Evolutionary conservation across 2,329 filamentous ascomycete genomes (phyloP), one percentile per base, ranked within the genome.

Genomic region (Cercospora janseana): DNA sequence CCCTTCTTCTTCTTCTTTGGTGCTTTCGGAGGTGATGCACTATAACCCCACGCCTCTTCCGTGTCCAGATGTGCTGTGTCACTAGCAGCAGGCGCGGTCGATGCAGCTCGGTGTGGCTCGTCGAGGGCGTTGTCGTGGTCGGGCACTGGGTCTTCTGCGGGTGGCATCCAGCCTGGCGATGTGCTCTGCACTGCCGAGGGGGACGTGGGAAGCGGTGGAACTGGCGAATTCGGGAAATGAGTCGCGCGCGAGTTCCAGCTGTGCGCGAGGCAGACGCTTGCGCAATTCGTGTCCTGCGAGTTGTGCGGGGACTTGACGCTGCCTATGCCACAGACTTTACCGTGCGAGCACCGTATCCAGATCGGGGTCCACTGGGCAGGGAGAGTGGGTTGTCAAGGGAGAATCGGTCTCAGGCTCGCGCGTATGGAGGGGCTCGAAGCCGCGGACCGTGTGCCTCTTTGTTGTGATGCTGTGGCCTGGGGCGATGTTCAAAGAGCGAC

Each of bases 1-100:
- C 49, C 49, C 53, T 64, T 64, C 51, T 60, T 61, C 55, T 64
- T 65, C 46, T 56, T 60, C 47, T 58, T 61, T 51, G 54, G 58
- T 46, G 49, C 54, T 41, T 51, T 42, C 21, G 46, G 41, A 13
- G 50, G 44, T 21, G 46, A 32, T 26, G 48, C 40, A 57, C 46
- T 51, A 23, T 48, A 32, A 49, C 45, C 46, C 54, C 58, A 52
- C 32, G 50, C 42, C 42, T 52, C 55, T 35, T 50, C 27, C 44
- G 46, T 20, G 35, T 51, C 37, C 15, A 43, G 40, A 31, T 54
- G 28, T 28, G 52, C 45, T 32, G 49, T 32, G 35, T 48, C 29
- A 20, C 27, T 32, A 5, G 43, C 20, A 15, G 44, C 44, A 16
- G 52, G 35, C 27, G 52, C 23, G n/a, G 55, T 49, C 46, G 56